These are phyloP conservation scores for Luffa acutangula DNA, from an alignment of 306 rosid species.

Conservation along the genomic window DNA sequence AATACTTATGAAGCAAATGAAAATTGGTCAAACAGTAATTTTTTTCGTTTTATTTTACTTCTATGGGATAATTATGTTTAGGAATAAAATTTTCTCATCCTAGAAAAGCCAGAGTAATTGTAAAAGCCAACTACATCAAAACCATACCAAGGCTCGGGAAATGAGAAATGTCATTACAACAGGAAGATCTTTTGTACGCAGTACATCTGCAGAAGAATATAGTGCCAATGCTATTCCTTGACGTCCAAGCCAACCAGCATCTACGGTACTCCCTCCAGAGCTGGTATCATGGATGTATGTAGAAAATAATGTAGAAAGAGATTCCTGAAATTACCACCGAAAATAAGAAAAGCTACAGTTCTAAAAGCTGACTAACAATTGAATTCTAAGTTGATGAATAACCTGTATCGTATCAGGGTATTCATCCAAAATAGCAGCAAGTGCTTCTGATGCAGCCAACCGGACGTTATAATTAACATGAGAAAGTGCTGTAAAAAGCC, in stretches of 20 bases:
- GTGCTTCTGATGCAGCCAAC: constrained; percentile 86
- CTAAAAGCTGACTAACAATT: not conserved
- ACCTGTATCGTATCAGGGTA: constrained; percentile 85
- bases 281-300: constrained; percentile 68
- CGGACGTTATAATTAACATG: constrained; percentile 74
- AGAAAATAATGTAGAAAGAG: constrained; percentile 83
- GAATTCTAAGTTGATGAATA: constrained; percentile 1
- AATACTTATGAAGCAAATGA: not conserved
- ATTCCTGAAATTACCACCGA: constrained; percentile 45
- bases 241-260: constrained; percentile 87
- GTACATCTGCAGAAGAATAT: constrained; percentile 82
- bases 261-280: constrained; percentile 46
- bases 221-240: constrained; percentile 93
- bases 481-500: constrained; percentile 81
- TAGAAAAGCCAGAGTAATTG: not conserved
- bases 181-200: constrained; percentile 91
- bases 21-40: not conserved
- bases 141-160: constrained; percentile 83
- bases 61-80: not conserved
- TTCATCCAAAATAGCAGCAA: constrained; percentile 95
- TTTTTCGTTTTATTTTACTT: not conserved
- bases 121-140: not conserved
- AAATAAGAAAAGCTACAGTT: constrained; percentile 8
- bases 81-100: not conserved
- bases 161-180: constrained; percentile 89